A percentile compares a stretch with the other conserved stretches of the same genome.
These are phyloP conservation scores for Pseudocercospora musae DNA, from an alignment of 2,329 filamentous ascomycete genomes.

Conservation along the genomic window DNA sequence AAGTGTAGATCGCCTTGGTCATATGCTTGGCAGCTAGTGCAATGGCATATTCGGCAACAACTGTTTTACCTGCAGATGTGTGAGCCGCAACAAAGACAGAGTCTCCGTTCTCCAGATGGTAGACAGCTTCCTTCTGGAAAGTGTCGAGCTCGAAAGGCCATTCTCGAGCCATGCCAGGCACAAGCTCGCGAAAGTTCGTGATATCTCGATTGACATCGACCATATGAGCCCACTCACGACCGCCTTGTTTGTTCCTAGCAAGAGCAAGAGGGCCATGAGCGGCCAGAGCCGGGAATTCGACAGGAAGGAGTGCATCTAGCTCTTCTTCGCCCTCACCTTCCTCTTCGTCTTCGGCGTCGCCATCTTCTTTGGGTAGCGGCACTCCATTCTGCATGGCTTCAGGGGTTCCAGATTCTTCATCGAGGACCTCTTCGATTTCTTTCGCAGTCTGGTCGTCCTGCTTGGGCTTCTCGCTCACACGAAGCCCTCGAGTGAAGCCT, in stretches of 20 bases:
- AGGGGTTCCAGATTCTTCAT: constrained; percentile 49
- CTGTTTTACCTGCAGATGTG: constrained; percentile 96
- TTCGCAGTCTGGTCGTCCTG: constrained; percentile 56
- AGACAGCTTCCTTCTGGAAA: constrained; percentile 98
- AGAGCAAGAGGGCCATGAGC: constrained; percentile 74
- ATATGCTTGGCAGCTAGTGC: constrained; percentile 95
- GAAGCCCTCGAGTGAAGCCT: constrained; percentile 74
- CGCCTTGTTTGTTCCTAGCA: constrained; percentile 68
- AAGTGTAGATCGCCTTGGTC: constrained; percentile 99
- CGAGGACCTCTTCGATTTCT: constrained; percentile 65
- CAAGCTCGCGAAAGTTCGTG: constrained; percentile 87
- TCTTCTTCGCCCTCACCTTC: constrained; percentile 52
- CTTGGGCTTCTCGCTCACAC: constrained; percentile 61
- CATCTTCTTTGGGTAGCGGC: constrained; percentile 30
- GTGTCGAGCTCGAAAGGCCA: constrained; percentile 98
- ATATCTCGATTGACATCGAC: constrained; percentile 93
- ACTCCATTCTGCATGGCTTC: constrained; percentile 35
- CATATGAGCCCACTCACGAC: constrained; percentile 96
- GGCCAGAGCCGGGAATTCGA: constrained; percentile 89
- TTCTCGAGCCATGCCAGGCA: constrained; percentile 91
- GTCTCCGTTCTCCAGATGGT: constrained; percentile 92
- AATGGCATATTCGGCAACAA: constrained; percentile 97
- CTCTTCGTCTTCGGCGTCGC: constrained; percentile 43
- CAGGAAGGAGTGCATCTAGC: constrained; percentile 82
- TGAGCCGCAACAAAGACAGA: constrained; percentile 98